Evolutionary conservation across 2,329 filamentous ascomycete genomes (phyloP).

Genomic region (Teratosphaeriaceae sp.): DNA sequence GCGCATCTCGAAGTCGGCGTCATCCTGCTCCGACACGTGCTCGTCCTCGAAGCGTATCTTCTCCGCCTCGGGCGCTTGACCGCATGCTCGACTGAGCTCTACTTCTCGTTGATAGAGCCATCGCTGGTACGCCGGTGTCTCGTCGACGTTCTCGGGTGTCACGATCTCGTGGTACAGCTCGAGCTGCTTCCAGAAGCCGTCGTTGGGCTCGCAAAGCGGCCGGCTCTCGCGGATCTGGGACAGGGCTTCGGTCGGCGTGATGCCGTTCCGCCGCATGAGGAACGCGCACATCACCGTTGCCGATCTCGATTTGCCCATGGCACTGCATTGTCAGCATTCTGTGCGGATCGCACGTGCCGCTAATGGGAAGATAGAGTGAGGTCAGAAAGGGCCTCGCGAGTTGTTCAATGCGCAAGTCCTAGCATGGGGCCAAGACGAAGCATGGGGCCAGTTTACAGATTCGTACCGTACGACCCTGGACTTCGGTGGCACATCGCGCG

Average conservation of each 20-base stretch:
- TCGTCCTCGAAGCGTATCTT: slow-evolving; percentile 79
- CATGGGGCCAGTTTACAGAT: too few species aligned
- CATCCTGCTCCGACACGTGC: slow-evolving; percentile 34
- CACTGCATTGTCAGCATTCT: slow-evolving; percentile 43
- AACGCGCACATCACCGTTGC: slow-evolving; percentile 80
- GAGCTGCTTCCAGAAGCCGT: slow-evolving; percentile 85
- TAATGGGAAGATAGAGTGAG: too few species aligned
- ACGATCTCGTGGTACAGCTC: slow-evolving; percentile 83
- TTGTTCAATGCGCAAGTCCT: too few species aligned
- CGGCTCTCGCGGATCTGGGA: slow-evolving; percentile 62
- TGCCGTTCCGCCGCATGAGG: slow-evolving; percentile 55
- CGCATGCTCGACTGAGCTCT: slow-evolving; percentile 61
- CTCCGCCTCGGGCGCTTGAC: slow-evolving; percentile 68
- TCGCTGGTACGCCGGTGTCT: slow-evolving; percentile 71
- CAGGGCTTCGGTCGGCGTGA: slow-evolving; percentile 59
- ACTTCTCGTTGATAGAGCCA: slow-evolving; percentile 64
- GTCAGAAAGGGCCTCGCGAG: too few species aligned
- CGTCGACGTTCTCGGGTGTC: slow-evolving; percentile 62
- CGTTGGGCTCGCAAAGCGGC: slow-evolving; percentile 79
- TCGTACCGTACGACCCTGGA: too few species aligned
- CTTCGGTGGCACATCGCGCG: too few species aligned
- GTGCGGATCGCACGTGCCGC: too few species aligned
- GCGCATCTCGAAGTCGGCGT: slow-evolving; percentile 56
- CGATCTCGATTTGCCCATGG: slow-evolving; percentile 93
- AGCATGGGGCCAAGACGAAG: too few species aligned